phyloP scores from a whole-genome alignment of 148 eudicot genomes.

The Rhododendron griersonianum region DNA sequence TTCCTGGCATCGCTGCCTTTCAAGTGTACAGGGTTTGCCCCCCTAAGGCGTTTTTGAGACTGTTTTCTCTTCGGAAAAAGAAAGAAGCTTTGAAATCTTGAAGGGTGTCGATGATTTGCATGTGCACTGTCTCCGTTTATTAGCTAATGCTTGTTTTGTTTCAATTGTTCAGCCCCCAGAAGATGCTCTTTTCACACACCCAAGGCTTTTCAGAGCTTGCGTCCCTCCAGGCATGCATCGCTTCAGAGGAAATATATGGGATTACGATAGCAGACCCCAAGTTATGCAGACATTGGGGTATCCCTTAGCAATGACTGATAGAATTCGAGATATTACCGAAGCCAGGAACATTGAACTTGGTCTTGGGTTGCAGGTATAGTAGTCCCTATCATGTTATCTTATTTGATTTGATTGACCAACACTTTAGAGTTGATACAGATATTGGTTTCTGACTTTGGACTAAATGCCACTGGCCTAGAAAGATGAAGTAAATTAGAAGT shows the following conservation, averaged over 20 bases:
- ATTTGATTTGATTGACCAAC: background rate
- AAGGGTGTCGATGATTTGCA: background rate
- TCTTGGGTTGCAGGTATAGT: slow-evolving; percentile 85
- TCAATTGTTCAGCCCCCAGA: slow-evolving; percentile 78
- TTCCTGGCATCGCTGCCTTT: background rate
- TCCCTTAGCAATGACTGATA: slow-evolving; percentile 63
- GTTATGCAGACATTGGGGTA: slow-evolving; percentile 76
- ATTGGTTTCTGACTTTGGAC: background rate
- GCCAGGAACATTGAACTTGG: slow-evolving; percentile 98
- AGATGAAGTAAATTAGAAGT: background rate
- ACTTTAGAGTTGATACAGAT: background rate
- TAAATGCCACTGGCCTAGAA: background rate
- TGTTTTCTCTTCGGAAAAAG: background rate
- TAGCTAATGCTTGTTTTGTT: slow-evolving; percentile 7
- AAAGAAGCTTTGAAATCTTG: background rate
- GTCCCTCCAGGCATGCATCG: slow-evolving; percentile 99
- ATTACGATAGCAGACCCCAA: slow-evolving; percentile 83
- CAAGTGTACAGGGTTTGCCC: background rate
- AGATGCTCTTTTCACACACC: slow-evolving; percentile 96
- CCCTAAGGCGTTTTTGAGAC: background rate
- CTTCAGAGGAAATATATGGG: slow-evolving; percentile 96
- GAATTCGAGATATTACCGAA: slow-evolving; percentile 86
- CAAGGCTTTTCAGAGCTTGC: slow-evolving; percentile 94
- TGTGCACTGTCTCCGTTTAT: background rate
- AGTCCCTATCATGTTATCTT: background rate